Evolutionary conservation across 805 yeast species (phyloP).

Genomic region (Wickerhamomyces bovis): DNA sequence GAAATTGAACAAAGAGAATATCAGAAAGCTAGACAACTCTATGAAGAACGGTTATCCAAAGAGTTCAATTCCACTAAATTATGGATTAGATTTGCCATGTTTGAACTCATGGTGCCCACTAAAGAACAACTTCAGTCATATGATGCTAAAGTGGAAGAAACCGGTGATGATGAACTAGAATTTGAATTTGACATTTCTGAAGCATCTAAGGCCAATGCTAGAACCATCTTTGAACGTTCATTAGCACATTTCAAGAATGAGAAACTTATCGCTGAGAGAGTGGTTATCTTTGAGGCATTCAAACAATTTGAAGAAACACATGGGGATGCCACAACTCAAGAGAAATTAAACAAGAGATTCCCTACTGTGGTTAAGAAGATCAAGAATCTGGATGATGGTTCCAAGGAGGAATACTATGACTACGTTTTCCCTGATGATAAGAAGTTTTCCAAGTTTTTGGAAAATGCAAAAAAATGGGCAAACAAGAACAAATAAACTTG

Average conservation of each 20-base stretch:
- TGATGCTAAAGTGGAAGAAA: slow-evolving; percentile 16
- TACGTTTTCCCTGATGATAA: slow-evolving; percentile 66
- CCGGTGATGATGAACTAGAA: slow-evolving; percentile 37
- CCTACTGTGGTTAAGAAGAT: slow-evolving; percentile 50
- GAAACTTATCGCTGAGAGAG: slow-evolving; percentile 37
- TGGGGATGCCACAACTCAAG: slow-evolving; percentile 41
- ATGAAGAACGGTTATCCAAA: slow-evolving; percentile 32
- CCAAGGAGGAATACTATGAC: slow-evolving; percentile 50
- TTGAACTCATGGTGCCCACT: slow-evolving; percentile 63
- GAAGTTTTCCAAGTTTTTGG: slow-evolving; percentile 32
- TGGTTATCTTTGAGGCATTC: slow-evolving; percentile 53
- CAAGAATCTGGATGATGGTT: slow-evolving; percentile 35
- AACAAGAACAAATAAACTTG: slow-evolving; percentile 15
- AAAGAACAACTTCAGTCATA: slow-evolving; percentile 40
- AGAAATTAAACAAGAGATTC: slow-evolving; percentile 35
- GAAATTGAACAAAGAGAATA: slow-evolving; percentile 57
- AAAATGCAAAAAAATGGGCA: slow-evolving; percentile 47
- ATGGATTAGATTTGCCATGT: slow-evolving; percentile 66
- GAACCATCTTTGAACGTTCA: slow-evolving; percentile 54
- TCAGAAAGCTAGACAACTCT: slow-evolving; percentile 47
- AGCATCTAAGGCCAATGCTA: slow-evolving; percentile 42
- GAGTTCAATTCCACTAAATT: slow-evolving; percentile 30
- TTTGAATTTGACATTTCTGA: slow-evolving; percentile 47
- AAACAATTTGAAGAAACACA: slow-evolving; percentile 56
- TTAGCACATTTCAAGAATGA: slow-evolving; percentile 35